These are phyloP conservation scores for Nicotiana obtusifolia DNA, from an alignment of 257 asterid species.

Conservation along the genomic window DNA sequence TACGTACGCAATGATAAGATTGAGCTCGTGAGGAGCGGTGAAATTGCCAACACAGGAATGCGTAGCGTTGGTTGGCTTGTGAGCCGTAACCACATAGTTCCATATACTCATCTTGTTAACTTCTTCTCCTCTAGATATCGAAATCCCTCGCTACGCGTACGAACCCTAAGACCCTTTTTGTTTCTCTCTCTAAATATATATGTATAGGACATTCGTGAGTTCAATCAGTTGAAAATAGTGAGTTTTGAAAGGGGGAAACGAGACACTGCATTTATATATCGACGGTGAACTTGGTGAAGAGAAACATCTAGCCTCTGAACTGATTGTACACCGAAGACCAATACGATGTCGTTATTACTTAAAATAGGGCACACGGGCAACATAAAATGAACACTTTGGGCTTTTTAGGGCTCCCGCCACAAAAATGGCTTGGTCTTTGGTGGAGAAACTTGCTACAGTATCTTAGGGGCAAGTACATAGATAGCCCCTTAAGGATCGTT, in stretches of 20 bases:
- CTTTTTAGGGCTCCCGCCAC: too few relatives aligned
- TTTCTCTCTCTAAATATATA: background rate
- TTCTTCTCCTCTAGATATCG: background rate
- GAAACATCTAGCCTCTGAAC: background rate
- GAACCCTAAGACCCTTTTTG: background rate
- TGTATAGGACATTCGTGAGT: background rate
- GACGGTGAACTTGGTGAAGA: background rate
- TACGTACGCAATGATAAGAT: conserved; percentile 84
- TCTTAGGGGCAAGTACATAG: too few relatives aligned
- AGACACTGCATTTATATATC: background rate
- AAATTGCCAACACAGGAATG: conserved; percentile 98
- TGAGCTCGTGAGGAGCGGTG: conserved; percentile 89
- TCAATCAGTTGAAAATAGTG: background rate
- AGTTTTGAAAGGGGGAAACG: background rate
- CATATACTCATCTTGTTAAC: conserved; percentile 60
- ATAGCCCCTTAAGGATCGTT: too few relatives aligned
- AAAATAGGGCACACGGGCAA: background rate
- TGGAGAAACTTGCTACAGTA: too few relatives aligned
- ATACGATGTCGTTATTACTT: background rate
- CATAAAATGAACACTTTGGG: too few relatives aligned
- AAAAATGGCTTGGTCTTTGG: too few relatives aligned
- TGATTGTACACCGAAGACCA: background rate
- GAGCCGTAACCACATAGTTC: conserved; percentile 99
- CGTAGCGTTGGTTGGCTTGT: conserved; percentile 93
- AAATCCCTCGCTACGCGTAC: background rate